These are phyloP conservation scores for Sporothrix pallida DNA, from an alignment of 2,329 filamentous ascomycete genomes.

Conservation along the genomic window DNA sequence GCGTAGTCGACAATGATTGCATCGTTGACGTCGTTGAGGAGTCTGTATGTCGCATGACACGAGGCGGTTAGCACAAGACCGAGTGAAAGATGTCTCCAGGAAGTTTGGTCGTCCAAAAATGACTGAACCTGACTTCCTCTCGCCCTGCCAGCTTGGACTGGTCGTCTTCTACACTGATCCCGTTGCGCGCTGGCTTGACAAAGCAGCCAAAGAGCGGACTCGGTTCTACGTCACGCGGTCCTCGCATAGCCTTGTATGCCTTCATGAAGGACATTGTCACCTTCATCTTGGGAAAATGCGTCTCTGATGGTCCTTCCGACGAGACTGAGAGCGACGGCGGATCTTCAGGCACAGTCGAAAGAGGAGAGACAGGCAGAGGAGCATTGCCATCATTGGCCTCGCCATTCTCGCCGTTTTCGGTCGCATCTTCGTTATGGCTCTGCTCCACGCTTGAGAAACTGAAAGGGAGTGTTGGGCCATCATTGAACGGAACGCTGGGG, in stretches of 20 bases:
- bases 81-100: background rate
- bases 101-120: conserved; percentile 4
- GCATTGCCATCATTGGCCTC: background rate
- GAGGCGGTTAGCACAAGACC: background rate
- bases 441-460: background rate
- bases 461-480: conserved; percentile 2
- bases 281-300: conserved; percentile 26
- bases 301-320: background rate
- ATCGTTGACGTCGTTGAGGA: conserved; percentile 31
- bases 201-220: conserved; percentile 42
- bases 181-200: conserved; percentile 37
- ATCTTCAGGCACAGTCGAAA: background rate
- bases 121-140: conserved; percentile 33
- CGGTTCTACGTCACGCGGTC: conserved; percentile 39
- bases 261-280: conserved; percentile 39
- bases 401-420: background rate
- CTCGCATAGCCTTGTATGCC: conserved; percentile 47
- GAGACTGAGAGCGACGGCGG: background rate
- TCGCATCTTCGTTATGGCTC: too few species aligned
- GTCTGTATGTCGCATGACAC: conserved; percentile 4
- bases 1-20: conserved; percentile 17
- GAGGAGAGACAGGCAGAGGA: background rate
- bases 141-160: background rate
- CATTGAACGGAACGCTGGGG: background rate
- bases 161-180: conserved; percentile 19